These are phyloP conservation scores for Chalaropsis thielavioides DNA, from an alignment of 2,329 filamentous ascomycete genomes.

Conservation along the genomic window DNA sequence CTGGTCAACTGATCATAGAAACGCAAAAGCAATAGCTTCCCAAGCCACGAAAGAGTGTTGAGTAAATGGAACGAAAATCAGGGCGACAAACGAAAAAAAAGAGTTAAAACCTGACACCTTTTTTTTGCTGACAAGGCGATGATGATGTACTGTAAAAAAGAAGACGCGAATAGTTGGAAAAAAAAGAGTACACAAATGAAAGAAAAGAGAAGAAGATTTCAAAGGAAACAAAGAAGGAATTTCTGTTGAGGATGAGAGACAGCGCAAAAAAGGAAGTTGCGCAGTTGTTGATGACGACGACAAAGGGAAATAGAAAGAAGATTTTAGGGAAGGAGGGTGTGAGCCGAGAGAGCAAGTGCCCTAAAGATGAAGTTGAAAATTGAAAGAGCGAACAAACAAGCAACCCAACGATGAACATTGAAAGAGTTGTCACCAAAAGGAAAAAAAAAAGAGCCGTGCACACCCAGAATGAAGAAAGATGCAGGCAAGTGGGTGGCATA, in stretches of 20 bases:
- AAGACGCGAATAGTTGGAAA: conserved; percentile 13
- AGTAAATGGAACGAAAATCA: not conserved
- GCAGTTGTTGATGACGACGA: not conserved
- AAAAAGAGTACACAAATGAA: not conserved
- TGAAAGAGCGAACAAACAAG: not conserved
- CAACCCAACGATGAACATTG: not conserved
- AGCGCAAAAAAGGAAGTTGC: not conserved
- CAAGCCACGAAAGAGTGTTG: not conserved
- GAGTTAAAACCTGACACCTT: not conserved
- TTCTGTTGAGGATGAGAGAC: not conserved
- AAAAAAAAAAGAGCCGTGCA: not conserved
- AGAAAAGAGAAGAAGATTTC: not conserved
- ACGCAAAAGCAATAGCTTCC: not conserved
- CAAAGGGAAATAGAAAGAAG: not conserved
- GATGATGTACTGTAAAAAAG: conserved; percentile 13
- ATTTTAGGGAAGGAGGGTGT: not conserved
- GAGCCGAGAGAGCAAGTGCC: not conserved
- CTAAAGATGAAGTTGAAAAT: not conserved
- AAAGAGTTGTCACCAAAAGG: not conserved
- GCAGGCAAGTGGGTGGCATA: not conserved
- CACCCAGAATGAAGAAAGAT: not conserved
- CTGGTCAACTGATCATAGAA: not conserved
- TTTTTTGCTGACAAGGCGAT: not conserved
- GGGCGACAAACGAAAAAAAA: not conserved
- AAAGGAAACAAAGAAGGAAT: not conserved